Evolutionary conservation across 1,284 basidiomycete species (phyloP).

Genomic region (Cutaneotrichosporon sp.): DNA sequence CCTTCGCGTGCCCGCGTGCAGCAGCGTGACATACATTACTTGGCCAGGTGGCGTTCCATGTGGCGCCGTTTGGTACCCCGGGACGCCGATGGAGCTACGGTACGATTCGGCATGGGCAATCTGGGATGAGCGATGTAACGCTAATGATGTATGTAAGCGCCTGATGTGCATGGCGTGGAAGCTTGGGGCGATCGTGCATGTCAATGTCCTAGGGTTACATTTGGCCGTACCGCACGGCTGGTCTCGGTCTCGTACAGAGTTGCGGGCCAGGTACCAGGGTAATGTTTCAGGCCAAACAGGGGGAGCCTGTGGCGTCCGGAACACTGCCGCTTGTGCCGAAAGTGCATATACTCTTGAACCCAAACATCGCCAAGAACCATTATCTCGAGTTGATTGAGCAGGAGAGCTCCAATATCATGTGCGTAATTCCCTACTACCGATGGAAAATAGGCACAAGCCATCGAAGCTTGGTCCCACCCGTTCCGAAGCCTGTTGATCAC

Average conservation of each 20-base stretch:
- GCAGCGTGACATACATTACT: slow-evolving; percentile 7
- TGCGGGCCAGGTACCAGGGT: not conserved
- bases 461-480: not conserved
- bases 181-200: not conserved
- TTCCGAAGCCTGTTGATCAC: not conserved
- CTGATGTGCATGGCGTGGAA: slow-evolving; percentile 4
- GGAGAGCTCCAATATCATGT: not conserved
- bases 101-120: not conserved
- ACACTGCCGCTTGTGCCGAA: not conserved
- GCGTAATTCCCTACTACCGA: not conserved
- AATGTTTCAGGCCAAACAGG: not conserved
- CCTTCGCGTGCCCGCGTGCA: not conserved
- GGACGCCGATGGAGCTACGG: not conserved
- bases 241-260: not conserved
- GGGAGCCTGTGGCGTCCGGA: not conserved
- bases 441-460: not conserved
- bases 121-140: not conserved
- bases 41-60: not conserved
- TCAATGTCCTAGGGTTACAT: not conserved
- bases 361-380: not conserved
- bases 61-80: not conserved
- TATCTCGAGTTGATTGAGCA: not conserved
- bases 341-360: not conserved
- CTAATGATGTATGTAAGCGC: not conserved
- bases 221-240: not conserved